phyloP scores from a whole-genome alignment of 1,139 yeast species.

The Pneumocystis canis region DNA sequence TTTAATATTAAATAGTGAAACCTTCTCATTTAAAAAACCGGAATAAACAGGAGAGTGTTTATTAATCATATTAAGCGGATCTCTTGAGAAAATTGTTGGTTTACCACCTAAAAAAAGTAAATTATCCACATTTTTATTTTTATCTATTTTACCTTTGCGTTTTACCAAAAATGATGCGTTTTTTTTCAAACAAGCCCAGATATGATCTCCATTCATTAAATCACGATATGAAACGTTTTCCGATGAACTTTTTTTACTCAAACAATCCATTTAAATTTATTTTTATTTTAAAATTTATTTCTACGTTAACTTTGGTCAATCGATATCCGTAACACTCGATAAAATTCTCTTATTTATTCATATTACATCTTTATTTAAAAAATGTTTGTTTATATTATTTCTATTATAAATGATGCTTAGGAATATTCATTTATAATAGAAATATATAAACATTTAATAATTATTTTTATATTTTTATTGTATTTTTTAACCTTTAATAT shows the following conservation, averaged over 20 bases:
- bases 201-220: neutral
- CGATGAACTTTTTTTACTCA: neutral
- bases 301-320: neutral
- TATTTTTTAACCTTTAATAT: neutral
- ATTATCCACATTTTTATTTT: neutral
- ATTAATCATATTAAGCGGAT: constrained; percentile 36
- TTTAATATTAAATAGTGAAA: neutral
- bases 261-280: neutral
- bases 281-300: neutral
- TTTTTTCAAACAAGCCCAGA: constrained; percentile 9
- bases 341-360: no score
- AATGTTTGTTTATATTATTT: no score
- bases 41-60: constrained; percentile 33
- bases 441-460: no score
- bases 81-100: constrained; percentile 33
- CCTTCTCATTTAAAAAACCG: constrained; percentile 26
- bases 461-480: neutral
- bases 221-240: neutral
- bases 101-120: neutral
- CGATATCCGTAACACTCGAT: no score
- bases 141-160: neutral
- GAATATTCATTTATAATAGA: neutral
- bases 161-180: constrained; percentile 7
- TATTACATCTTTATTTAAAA: no score
- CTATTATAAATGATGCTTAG: no score